A percentile compares a stretch with the other conserved stretches of the same genome.
Evolutionary conservation across 768 basidiomycete genomes (phyloP).

Genomic region (Termitomyces sp.): DNA sequence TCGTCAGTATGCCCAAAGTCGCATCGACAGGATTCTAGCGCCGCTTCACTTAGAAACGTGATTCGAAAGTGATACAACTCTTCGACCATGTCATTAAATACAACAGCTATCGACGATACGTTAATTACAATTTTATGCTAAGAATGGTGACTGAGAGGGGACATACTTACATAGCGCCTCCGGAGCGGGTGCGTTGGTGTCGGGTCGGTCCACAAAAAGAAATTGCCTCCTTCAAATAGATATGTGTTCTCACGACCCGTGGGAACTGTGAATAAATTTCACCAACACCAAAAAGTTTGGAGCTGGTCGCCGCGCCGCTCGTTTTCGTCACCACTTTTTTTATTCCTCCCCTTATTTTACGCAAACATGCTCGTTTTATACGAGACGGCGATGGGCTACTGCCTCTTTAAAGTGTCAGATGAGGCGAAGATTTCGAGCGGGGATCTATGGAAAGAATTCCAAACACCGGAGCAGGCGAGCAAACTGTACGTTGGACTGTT

Average conservation of each 20-base stretch:
- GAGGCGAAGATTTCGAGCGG: conserved; percentile 82
- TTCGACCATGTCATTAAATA: background rate
- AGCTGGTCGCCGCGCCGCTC: background rate
- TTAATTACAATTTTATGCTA: no score
- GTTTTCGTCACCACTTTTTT: background rate
- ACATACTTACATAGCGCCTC: no score
- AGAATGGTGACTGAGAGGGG: no score
- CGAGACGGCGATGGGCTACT: conserved; percentile 95
- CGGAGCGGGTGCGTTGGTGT: no score
- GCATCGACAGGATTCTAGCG: background rate
- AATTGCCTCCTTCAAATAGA: background rate
- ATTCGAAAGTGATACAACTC: background rate
- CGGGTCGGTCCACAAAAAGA: no score
- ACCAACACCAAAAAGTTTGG: conserved; percentile 7
- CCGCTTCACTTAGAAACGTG: background rate
- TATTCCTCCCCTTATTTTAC: background rate
- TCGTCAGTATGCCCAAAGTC: background rate
- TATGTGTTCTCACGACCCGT: conserved; percentile 24
- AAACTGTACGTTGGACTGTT: conserved; percentile 63
- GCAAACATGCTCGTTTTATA: conserved; percentile 90
- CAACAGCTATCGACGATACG: background rate
- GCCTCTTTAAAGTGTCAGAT: conserved; percentile 94
- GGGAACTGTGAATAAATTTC: conserved; percentile 25
- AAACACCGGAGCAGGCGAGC: conserved; percentile 87
- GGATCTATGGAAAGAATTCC: conserved; percentile 89